Percentiles rank a stretch among this genome's conserved stretches.
phyloP scores from a whole-genome alignment of 2,329 filamentous ascomycete genomes.

The Hymenoscyphus repandus region DNA sequence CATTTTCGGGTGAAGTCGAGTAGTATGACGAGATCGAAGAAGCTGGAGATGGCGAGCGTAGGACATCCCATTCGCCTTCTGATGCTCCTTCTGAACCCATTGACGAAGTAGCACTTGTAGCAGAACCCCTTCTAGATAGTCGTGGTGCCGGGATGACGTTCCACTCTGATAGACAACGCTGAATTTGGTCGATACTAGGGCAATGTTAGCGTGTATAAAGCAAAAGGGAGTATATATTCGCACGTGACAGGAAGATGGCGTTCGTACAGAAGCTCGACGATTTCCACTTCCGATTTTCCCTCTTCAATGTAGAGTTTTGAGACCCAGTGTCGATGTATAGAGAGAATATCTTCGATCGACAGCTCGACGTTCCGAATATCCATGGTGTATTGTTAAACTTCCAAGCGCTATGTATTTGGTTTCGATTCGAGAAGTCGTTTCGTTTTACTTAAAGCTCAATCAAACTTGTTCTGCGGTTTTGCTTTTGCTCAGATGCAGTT shows the following conservation, averaged over 20 bases:
- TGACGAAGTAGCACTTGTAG: background rate
- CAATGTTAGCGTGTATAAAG: constrained; percentile 5
- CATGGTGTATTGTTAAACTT: constrained; percentile 4
- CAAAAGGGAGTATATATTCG: background rate
- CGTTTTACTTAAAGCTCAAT: no score
- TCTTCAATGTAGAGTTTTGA: constrained; percentile 20
- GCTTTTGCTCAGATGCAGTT: no score
- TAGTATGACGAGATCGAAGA: constrained; percentile 7
- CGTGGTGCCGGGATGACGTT: constrained; percentile 6
- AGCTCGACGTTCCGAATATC: constrained; percentile 18
- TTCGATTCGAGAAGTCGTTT: no score
- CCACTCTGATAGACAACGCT: constrained; percentile 18
- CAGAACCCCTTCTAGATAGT: constrained; percentile 4
- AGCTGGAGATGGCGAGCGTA: constrained; percentile 6
- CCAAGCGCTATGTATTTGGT: no score
- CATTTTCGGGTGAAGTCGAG: constrained; percentile 10
- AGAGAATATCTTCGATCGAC: constrained; percentile 21
- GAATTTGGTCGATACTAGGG: constrained; percentile 18
- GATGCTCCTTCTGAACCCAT: background rate
- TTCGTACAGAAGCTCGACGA: constrained; percentile 16
- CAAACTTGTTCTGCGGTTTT: no score
- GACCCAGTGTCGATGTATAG: constrained; percentile 18
- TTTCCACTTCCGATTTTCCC: constrained; percentile 18
- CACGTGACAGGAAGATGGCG: constrained; percentile 17
- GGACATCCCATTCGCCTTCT: constrained; percentile 7